Evolutionary conservation across 305 asterid genomes (phyloP).

Genomic region (Fraxinus baroniana): DNA sequence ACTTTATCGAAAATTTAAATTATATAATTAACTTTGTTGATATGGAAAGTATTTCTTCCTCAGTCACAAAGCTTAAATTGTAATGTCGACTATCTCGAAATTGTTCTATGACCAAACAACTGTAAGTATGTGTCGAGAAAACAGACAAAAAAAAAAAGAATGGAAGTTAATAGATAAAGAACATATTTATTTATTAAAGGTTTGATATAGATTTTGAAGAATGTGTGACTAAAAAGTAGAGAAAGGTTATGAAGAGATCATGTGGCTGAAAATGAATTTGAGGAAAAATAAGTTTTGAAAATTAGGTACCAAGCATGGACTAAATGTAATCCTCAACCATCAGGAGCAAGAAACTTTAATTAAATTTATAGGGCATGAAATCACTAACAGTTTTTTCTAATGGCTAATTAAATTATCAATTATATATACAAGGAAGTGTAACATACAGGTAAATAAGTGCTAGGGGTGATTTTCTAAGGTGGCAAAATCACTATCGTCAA

Average conservation of each 20-base stretch:
- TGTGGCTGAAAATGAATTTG: not conserved
- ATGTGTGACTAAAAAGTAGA: not conserved
- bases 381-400: not conserved
- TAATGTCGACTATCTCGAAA: not conserved
- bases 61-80: not conserved
- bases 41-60: not conserved
- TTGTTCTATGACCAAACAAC: not conserved
- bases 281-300: no score
- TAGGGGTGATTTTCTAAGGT: not conserved
- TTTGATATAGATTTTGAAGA: no score
- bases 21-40: not conserved
- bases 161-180: not conserved
- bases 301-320: not conserved
- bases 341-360: not conserved
- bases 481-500: not conserved
- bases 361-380: not conserved
- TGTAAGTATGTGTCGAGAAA: not conserved
- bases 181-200: not conserved
- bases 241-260: not conserved
- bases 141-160: no score
- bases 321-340: not conserved
- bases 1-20: not conserved
- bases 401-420: not conserved
- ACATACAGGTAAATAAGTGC: not conserved
- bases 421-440: not conserved